These are phyloP conservation scores for Beauveria bassiana DNA, from an alignment of 2,329 filamentous ascomycete species.

Conservation along the genomic window DNA sequence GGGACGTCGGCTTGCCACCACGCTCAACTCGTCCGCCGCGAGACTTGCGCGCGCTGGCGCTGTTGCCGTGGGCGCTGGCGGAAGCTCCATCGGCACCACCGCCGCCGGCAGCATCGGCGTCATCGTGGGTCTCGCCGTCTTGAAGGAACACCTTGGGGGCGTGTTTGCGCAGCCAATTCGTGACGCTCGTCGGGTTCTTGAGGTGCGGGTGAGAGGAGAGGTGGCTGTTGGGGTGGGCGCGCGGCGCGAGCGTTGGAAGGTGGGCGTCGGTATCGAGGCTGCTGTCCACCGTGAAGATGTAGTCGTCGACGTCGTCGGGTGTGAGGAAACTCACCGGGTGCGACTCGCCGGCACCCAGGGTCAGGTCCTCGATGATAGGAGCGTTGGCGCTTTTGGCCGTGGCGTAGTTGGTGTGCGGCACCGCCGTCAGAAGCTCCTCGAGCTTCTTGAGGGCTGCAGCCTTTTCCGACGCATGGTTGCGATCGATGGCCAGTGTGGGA, in stretches of 20 bases:
- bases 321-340: conserved; percentile 60
- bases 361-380: conserved; percentile 41
- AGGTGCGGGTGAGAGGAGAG: conserved; percentile 33
- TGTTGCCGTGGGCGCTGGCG: conserved; percentile 9
- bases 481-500: conserved; percentile 24
- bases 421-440: conserved; percentile 40
- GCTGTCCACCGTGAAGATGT: conserved; percentile 58
- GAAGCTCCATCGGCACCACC: conserved; percentile 18
- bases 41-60: conserved; percentile 26
- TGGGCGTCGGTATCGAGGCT: conserved; percentile 34
- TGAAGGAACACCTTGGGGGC: conserved; percentile 80
- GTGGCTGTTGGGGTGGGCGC: conserved; percentile 28
- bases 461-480: conserved; percentile 31
- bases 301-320: conserved; percentile 65
- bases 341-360: conserved; percentile 41
- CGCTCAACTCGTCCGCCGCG: conserved; percentile 26
- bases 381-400: conserved; percentile 59
- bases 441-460: conserved; percentile 39
- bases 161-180: conserved; percentile 88
- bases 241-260: conserved; percentile 44
- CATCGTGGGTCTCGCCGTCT: conserved; percentile 48
- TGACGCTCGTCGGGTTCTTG: conserved; percentile 80
- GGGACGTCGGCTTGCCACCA: conserved; percentile 32
- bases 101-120: conserved; percentile 25
- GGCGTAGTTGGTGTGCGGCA: conserved; percentile 43